Conservation (phyloP, 306 rosid species). For the Casuarina cunninghamiana region DNA sequence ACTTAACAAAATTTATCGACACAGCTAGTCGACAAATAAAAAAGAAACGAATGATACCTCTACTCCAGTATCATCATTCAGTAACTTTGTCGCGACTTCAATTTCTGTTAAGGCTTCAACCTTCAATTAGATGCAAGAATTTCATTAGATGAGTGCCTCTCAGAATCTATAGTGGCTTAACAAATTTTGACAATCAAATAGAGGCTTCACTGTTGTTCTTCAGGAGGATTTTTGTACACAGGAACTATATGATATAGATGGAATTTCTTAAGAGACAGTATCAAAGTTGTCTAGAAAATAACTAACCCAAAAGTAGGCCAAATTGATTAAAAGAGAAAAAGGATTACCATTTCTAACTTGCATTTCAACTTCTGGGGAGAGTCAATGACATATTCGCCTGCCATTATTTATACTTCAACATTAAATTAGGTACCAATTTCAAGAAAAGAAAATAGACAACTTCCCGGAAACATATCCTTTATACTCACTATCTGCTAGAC, state of each 20-base stretch:
- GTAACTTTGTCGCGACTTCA: constrained; percentile 86
- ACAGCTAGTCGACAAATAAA: constrained; percentile 15
- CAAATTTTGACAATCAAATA: constrained; percentile 3
- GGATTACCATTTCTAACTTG: constrained; percentile 88
- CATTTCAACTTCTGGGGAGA: constrained; percentile 84
- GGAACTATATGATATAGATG: neutral
- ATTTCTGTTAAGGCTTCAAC: constrained; percentile 95
- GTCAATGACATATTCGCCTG: constrained; percentile 90
- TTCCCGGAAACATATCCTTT: constrained; percentile 1
- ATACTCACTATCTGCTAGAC: constrained; percentile 2
- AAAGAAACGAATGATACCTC: constrained; percentile 52
- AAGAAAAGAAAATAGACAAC: constrained; percentile 19
- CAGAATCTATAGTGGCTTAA: constrained; percentile 3
- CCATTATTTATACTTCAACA: constrained; percentile 28
- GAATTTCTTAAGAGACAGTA: neutral
- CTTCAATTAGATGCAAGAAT: constrained; percentile 46
- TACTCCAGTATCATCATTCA: constrained; percentile 51
- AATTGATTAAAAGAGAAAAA: constrained; percentile 15
- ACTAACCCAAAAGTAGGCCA: neutral
- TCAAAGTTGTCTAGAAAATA: neutral
- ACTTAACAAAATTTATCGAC: neutral
- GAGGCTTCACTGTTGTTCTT: neutral
- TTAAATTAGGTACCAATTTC: constrained; percentile 21
- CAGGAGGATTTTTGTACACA: constrained; percentile 6
- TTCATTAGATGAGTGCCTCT: constrained; percentile 12